These are phyloP conservation scores for Ambrosia trifida DNA, from an alignment of 129 eudicot genomes.

Conservation along the genomic window DNA sequence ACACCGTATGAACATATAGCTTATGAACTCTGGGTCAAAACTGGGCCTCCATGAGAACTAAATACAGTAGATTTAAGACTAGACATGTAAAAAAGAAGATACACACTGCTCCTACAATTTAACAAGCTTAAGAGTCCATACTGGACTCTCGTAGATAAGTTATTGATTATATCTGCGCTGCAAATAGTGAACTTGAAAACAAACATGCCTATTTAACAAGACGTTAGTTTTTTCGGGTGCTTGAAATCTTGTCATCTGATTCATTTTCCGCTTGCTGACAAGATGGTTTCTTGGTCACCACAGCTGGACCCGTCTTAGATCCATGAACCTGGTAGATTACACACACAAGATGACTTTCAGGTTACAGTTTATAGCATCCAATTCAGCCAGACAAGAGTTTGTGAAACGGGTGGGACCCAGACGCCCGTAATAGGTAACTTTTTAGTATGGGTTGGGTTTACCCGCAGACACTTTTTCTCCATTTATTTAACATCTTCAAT, in stretches of 20 bases:
- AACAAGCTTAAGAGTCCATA: conserved; percentile 28
- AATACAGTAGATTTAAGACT: conserved; percentile 20
- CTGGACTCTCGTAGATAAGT: conserved; percentile 14
- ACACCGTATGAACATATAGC: conserved; percentile 21
- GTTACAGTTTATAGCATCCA: neutral
- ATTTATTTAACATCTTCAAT: neutral
- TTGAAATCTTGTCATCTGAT: conserved; percentile 42
- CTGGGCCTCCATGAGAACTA: conserved; percentile 38
- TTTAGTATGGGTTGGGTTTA: neutral
- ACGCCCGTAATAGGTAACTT: no score
- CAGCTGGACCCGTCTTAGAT: conserved; percentile 27
- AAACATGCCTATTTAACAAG: conserved; percentile 36
- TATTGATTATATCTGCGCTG: conserved; percentile 20
- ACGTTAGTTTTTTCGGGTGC: conserved; percentile 37
- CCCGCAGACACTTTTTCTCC: neutral
- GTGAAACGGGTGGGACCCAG: neutral
- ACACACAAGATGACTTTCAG: conserved; percentile 11
- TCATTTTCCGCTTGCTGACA: conserved; percentile 39
- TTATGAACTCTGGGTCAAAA: conserved; percentile 38
- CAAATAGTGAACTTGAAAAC: conserved; percentile 8
- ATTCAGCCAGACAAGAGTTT: neutral
- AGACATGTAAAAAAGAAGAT: conserved; percentile 12
- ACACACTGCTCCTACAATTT: conserved; percentile 21
- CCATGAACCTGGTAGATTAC: conserved; percentile 50
- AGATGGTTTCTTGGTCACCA: conserved; percentile 34